These are phyloP conservation scores for Elsinoe batatas DNA, from an alignment of 2,329 filamentous ascomycete genomes.

Conservation along the genomic window DNA sequence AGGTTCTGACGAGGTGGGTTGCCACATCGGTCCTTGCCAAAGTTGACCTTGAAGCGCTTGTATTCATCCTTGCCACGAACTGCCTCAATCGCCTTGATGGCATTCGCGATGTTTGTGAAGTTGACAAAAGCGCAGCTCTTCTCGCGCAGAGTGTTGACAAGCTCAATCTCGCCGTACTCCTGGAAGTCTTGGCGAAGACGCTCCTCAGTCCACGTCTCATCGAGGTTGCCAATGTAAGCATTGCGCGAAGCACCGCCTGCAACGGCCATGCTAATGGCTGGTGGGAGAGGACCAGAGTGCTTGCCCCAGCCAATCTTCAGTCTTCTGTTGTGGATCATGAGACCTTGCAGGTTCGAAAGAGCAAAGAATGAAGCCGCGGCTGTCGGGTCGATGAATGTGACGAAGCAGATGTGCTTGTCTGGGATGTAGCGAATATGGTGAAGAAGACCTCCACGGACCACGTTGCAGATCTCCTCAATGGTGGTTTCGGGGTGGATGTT, in stretches of 20 bases:
- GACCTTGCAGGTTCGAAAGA: constrained; percentile 87
- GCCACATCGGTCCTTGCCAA: constrained; percentile 95
- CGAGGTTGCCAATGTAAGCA: constrained; percentile 94
- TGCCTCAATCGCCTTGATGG: constrained; percentile 97
- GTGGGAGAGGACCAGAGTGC: constrained; percentile 90
- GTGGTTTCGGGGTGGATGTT: constrained; percentile 99
- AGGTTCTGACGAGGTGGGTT: constrained; percentile 86
- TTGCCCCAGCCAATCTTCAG: constrained; percentile 99
- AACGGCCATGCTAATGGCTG: constrained; percentile 89
- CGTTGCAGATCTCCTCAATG: constrained; percentile 99
- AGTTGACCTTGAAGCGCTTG: constrained; percentile 98
- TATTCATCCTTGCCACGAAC: constrained; percentile 93
- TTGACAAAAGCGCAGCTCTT: constrained; percentile 99
- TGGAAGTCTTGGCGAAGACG: constrained; percentile 92
- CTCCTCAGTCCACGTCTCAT: constrained; percentile 96
- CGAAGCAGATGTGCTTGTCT: constrained; percentile 99
- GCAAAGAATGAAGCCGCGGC: constrained; percentile 97
- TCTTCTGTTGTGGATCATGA: constrained; percentile 98
- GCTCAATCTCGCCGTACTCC: constrained; percentile 93
- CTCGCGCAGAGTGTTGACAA: constrained; percentile 91
- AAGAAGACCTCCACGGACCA: constrained; percentile 86
- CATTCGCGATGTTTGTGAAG: constrained; percentile 99
- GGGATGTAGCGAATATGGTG: constrained; percentile 99
- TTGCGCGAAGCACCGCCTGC: constrained; percentile 96
- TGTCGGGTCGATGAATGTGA: constrained; percentile 97